phyloP scores from a whole-genome alignment of 495 filamentous ascomycete genomes.

The Talaromyces wortmannii region DNA sequence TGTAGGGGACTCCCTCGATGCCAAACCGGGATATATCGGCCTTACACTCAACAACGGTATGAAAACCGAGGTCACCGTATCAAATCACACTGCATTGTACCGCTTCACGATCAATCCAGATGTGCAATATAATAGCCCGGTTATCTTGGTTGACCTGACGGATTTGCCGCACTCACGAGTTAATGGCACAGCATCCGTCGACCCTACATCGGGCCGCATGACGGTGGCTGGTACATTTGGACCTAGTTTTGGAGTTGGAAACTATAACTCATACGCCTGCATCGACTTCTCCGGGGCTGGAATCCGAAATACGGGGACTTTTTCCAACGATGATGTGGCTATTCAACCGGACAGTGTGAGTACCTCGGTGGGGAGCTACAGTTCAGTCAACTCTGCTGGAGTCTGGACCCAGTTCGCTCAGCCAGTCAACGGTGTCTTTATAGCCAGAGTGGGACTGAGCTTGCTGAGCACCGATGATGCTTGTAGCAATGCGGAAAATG shows the following conservation, averaged over 20 bases:
- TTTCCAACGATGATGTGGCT: conserved; percentile 49
- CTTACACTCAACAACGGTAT: conserved; percentile 51
- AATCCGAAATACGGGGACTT: conserved; percentile 58
- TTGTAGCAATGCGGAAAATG: conserved; percentile 57
- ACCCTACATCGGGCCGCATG: conserved; percentile 50
- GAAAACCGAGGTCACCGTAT: conserved; percentile 56
- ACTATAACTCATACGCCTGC: conserved; percentile 58
- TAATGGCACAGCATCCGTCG: conserved; percentile 51
- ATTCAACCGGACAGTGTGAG: conserved; percentile 42
- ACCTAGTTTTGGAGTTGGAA: conserved; percentile 62
- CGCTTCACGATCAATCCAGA: conserved; percentile 53
- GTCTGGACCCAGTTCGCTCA: conserved; percentile 52
- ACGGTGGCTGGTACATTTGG: conserved; percentile 55
- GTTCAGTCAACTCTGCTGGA: conserved; percentile 51
- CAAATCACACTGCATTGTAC: conserved; percentile 59
- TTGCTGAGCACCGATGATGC: conserved; percentile 60
- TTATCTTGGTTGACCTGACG: conserved; percentile 57
- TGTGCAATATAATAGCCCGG: conserved; percentile 37
- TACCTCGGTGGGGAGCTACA: conserved; percentile 41
- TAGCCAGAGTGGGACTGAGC: conserved; percentile 61
- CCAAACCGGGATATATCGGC: conserved; percentile 60
- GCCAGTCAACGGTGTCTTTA: conserved; percentile 34
- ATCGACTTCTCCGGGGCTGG: conserved; percentile 59
- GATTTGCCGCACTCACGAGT: conserved; percentile 57
- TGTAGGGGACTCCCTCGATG: conserved; percentile 42